These are phyloP conservation scores for Cladophialophora bantiana DNA, from an alignment of 2,329 filamentous ascomycete species.

Conservation along the genomic window DNA sequence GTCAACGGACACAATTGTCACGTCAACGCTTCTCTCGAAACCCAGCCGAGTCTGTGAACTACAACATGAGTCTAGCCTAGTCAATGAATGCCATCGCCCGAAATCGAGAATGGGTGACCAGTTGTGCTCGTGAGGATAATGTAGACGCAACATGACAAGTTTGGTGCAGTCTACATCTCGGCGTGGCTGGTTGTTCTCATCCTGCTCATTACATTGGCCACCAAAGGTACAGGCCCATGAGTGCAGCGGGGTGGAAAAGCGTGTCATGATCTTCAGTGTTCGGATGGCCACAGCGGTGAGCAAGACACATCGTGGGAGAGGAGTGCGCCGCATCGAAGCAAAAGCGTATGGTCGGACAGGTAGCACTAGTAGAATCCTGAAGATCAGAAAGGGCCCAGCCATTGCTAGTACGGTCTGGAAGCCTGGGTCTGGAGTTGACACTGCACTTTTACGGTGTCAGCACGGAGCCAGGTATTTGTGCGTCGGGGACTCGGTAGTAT, in stretches of 20 bases:
- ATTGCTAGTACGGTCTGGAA: not conserved
- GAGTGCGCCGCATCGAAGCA: not conserved
- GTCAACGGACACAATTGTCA: not conserved
- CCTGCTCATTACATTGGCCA: not conserved
- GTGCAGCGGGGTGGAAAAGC: not conserved
- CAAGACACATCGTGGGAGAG: not conserved
- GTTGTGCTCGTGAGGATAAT: not conserved
- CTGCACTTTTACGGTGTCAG: not conserved
- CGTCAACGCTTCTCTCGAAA: not conserved
- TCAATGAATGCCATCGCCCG: not conserved
- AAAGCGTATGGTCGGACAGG: not conserved
- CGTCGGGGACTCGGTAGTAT: not conserved
- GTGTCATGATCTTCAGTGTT: not conserved
- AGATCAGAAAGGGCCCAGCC: not conserved
- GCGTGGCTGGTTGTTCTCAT: not conserved
- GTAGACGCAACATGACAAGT: not conserved
- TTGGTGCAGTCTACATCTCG: not conserved
- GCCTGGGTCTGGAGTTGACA: not conserved
- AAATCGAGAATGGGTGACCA: not conserved
- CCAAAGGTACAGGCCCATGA: not conserved
- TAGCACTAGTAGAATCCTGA: not conserved
- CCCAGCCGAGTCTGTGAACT: not conserved
- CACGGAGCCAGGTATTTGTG: not conserved
- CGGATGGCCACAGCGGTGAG: not conserved
- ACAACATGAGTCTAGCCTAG: not conserved